phyloP scores from a whole-genome alignment of 257 asterid genomes.

The Solanum peruvianum region DNA sequence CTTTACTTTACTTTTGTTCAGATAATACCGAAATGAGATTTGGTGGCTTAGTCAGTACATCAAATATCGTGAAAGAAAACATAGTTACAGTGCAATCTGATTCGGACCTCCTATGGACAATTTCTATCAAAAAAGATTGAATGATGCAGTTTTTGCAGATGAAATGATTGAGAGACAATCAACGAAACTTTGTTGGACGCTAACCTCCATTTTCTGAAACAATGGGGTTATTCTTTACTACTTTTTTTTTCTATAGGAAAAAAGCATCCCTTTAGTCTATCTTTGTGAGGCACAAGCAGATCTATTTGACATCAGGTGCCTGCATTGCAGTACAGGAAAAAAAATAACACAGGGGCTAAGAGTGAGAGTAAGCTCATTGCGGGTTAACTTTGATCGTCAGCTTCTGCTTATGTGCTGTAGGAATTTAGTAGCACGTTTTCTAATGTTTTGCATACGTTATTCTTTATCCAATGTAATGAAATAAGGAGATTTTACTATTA shows the following conservation, averaged over 20 bases:
- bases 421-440: not conserved
- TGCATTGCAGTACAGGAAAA: not conserved
- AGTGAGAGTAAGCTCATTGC: not conserved
- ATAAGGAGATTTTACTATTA: not conserved
- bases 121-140: constrained; percentile 48
- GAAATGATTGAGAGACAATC: not conserved
- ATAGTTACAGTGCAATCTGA: constrained; percentile 68
- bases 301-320: not conserved
- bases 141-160: not conserved
- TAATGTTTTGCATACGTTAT: not conserved
- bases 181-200: not conserved
- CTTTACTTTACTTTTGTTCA: constrained; percentile 8
- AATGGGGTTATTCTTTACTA: not conserved
- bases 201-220: not conserved
- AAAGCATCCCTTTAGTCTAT: not conserved
- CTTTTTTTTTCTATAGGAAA: no score
- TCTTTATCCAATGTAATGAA: not conserved
- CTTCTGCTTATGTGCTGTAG: not conserved
- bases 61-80: constrained; percentile 51
- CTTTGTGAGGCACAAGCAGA: not conserved
- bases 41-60: constrained; percentile 84
- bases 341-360: not conserved
- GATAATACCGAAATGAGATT: constrained; percentile 68
- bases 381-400: not conserved
- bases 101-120: constrained; percentile 82